Percentiles rank a stretch among this genome's conserved stretches.
phyloP scores from a whole-genome alignment of 2,329 filamentous ascomycete species.

The Chaetothyriales sp. region DNA sequence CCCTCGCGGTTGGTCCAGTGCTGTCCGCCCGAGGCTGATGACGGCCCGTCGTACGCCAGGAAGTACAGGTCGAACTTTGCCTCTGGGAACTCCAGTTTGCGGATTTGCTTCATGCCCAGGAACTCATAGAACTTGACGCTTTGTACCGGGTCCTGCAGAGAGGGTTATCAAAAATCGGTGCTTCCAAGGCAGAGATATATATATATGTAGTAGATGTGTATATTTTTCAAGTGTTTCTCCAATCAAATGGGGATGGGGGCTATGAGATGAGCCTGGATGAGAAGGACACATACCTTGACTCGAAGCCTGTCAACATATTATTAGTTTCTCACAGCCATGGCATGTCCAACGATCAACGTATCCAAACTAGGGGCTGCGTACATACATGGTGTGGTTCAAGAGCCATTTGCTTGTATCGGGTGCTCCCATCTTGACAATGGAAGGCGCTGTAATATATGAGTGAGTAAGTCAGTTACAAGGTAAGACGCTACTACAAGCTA shows the following conservation, averaged over 20 bases:
- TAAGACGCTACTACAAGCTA: no score
- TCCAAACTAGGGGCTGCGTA: neutral
- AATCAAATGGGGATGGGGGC: no score
- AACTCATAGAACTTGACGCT: conserved; percentile 84
- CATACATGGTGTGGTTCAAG: neutral
- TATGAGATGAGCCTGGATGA: neutral
- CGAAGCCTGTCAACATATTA: neutral
- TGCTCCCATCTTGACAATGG: neutral
- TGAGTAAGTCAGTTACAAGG: neutral
- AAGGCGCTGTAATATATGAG: neutral
- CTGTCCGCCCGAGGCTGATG: conserved; percentile 57
- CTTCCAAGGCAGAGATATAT: neutral
- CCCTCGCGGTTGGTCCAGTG: conserved; percentile 73
- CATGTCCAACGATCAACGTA: neutral
- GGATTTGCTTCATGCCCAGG: conserved; percentile 71
- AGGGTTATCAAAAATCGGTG: neutral
- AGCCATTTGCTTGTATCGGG: conserved; percentile 51
- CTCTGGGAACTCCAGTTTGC: conserved; percentile 68
- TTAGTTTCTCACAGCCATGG: neutral
- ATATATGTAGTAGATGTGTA: no score
- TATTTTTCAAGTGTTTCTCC: no score
- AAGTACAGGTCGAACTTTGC: conserved; percentile 94
- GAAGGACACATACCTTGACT: neutral
- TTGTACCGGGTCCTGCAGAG: neutral
- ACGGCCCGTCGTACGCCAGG: conserved; percentile 68